A percentile compares a stretch with the other conserved stretches of the same genome.
These are phyloP conservation scores for Murraya koenigii DNA, from an alignment of 345 rosid species.

Conservation along the genomic window DNA sequence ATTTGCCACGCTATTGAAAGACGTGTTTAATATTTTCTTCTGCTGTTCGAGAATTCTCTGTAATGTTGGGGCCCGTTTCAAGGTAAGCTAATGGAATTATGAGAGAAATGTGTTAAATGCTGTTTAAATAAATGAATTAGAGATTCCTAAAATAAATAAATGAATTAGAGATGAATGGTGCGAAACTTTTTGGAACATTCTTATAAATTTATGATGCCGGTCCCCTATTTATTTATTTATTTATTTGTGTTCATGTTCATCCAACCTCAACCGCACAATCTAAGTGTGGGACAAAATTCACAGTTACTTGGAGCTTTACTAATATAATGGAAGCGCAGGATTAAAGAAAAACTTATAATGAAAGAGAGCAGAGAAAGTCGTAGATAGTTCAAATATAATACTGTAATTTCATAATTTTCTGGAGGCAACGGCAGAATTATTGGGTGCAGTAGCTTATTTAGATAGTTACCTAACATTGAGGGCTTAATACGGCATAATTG, in stretches of 20 bases:
- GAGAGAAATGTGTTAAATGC: neutral
- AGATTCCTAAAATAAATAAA: too few species aligned
- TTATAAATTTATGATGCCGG: neutral
- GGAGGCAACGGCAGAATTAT: neutral
- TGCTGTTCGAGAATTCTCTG: neutral
- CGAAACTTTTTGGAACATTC: neutral
- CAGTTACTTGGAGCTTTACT: neutral
- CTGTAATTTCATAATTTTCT: neutral
- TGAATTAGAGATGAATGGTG: too few species aligned
- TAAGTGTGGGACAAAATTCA: neutral
- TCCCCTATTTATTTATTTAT: too few species aligned
- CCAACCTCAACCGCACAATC: neutral
- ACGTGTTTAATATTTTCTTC: neutral
- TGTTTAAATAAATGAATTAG: neutral
- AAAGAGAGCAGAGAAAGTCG: neutral
- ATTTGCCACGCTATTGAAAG: neutral
- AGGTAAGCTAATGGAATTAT: neutral
- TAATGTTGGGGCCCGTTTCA: neutral
- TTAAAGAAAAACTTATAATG: neutral
- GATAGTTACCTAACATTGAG: neutral
- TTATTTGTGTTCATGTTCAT: too few species aligned
- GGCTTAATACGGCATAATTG: neutral
- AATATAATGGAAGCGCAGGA: too few species aligned
- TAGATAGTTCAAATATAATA: neutral
- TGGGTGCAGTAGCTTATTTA: neutral